Evolutionary conservation across 352 stramenopile genomes (phyloP).

Genomic region (Phytophthora sansomeana): DNA sequence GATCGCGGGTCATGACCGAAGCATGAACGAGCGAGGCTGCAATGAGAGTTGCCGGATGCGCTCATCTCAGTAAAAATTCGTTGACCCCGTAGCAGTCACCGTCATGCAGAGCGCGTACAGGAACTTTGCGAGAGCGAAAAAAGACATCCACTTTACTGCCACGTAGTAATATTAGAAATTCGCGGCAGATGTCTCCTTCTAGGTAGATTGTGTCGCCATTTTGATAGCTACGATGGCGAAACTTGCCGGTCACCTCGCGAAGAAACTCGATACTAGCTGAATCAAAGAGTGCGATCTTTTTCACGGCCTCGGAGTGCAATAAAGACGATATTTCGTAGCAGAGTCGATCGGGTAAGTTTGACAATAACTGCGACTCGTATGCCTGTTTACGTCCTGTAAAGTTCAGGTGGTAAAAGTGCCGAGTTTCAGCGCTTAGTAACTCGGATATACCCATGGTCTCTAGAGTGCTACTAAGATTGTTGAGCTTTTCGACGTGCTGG

Average conservation of each 20-base stretch:
- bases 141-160: slow-evolving; percentile 76
- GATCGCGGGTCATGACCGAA: slow-evolving; percentile 76
- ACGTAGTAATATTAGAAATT: slow-evolving; percentile 72
- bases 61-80: slow-evolving; percentile 62
- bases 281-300: slow-evolving; percentile 66
- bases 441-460: slow-evolving; percentile 65
- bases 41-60: slow-evolving; percentile 57
- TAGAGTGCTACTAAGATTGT: slow-evolving; percentile 70
- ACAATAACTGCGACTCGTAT: slow-evolving; percentile 78
- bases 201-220: slow-evolving; percentile 76
- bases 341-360: slow-evolving; percentile 72
- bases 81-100: slow-evolving; percentile 76
- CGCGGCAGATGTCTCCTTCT: slow-evolving; percentile 72
- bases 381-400: slow-evolving; percentile 64
- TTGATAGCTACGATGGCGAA: slow-evolving; percentile 75
- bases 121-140: slow-evolving; percentile 50
- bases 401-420: slow-evolving; percentile 78
- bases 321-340: slow-evolving; percentile 81
- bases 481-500: slow-evolving; percentile 76
- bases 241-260: slow-evolving; percentile 84
- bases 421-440: slow-evolving; percentile 63
- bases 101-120: slow-evolving; percentile 62
- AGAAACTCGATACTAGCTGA: slow-evolving; percentile 71
- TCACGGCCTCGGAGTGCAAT: slow-evolving; percentile 67
- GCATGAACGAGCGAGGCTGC: slow-evolving; percentile 60